phyloP scores from a whole-genome alignment of 768 basidiomycete species.

The Gyrodon lividus region DNA sequence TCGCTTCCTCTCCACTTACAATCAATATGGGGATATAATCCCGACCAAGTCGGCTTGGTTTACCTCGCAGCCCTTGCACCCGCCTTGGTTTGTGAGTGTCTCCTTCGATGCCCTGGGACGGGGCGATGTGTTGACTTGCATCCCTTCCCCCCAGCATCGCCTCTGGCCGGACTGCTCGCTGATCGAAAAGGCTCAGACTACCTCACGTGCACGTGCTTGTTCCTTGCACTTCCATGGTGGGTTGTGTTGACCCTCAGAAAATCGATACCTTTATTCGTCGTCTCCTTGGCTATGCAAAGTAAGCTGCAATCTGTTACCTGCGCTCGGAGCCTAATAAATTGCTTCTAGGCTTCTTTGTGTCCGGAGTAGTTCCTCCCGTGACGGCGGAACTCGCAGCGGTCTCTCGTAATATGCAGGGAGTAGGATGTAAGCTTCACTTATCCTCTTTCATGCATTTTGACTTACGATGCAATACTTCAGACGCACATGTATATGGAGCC shows the following conservation, averaged over 20 bases:
- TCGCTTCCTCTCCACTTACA: conserved; percentile 56
- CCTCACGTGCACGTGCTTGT: conserved; percentile 46
- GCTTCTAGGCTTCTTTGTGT: conserved; percentile 56
- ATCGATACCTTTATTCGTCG: conserved; percentile 44
- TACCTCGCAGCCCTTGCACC: conserved; percentile 66
- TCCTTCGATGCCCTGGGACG: neutral
- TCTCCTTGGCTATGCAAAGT: conserved; percentile 55
- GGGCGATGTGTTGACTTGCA: conserved; percentile 1
- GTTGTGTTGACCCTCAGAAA: conserved; percentile 50
- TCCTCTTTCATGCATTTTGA: neutral
- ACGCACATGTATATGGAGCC: conserved; percentile 71
- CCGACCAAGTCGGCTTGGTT: conserved; percentile 60
- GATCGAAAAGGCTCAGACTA: conserved; percentile 60
- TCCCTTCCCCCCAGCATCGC: conserved; percentile 43
- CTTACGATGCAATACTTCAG: conserved; percentile 33
- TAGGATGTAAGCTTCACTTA: conserved; percentile 57
- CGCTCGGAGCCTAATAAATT: neutral
- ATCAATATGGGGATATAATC: conserved; percentile 44
- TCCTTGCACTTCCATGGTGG: conserved; percentile 65
- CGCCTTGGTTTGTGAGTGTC: conserved; percentile 56
- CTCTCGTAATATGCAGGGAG: conserved; percentile 52
- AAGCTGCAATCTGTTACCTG: conserved; percentile 14
- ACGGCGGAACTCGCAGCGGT: conserved; percentile 67
- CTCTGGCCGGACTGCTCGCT: conserved; percentile 54
- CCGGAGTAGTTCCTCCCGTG: conserved; percentile 58